Evolutionary conservation across 1,139 yeast genomes (phyloP), one percentile per base, ranked within the genome.

Genomic region (Blastobotrys petasosporus): DNA sequence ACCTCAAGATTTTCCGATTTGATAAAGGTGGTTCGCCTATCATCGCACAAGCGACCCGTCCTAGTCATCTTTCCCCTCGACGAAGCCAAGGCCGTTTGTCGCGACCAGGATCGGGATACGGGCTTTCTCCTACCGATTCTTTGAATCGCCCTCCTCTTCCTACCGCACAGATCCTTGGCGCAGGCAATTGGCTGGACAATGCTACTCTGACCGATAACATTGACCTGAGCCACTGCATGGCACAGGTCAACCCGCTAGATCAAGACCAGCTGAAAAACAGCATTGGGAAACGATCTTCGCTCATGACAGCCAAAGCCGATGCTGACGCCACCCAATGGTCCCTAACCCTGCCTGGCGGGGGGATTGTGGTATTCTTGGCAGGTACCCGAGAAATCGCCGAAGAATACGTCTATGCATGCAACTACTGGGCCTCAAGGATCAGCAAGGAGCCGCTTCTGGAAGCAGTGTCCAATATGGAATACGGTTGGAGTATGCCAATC

Each of bases 381-480:
- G 86, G 87, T 15, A 80, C 87, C 12, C 64, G 68, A 38, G 85
- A 80, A 54, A 76, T 79, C 51, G 94, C 95, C 0, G 69, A 73
- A 42, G 86, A 80, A 59, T 86, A 79, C 61, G 78, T 85, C 31
- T 77, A 82, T 55, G 76, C 92, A 2, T 82, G 94, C 65, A 87
- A 87, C 64, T 87, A 85, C 63, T 87, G 96, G 96, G 87, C 95
- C 2, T 84, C 94, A 2, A 75, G 92, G 54, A 77, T 83, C 32
- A 82, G 94, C 11, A 83, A 88, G 12, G 81, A 85, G 29, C 95
- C 95, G 1, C 63, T 74, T 2, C 65, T 71, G 17, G 80, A 75
- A 48, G 67, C 85, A 49, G 77, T 85, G 10, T 76, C 88, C 1
- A 83, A 85, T 39, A 75, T 80, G 39, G 95, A 87, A 58, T 86